Evolutionary conservation across 2,329 filamentous ascomycete species (phyloP).

Genomic region (Aureobasidium sp.): DNA sequence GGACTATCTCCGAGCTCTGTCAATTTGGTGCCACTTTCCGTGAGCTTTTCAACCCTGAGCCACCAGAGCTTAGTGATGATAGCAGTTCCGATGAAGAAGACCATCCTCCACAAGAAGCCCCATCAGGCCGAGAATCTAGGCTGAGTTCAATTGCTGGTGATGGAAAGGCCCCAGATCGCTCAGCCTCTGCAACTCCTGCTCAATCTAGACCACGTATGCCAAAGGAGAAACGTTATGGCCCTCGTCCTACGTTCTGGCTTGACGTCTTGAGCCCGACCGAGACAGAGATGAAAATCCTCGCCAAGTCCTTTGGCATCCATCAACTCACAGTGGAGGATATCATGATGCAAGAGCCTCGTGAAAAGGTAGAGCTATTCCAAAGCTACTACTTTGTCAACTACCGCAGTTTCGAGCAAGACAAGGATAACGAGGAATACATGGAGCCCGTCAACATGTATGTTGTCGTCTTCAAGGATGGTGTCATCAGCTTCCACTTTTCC

Average conservation of each 20-base stretch:
- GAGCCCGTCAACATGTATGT: slow-evolving; percentile 98
- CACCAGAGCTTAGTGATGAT: slow-evolving; percentile 65
- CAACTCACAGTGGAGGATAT: slow-evolving; percentile 94
- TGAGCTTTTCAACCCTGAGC: slow-evolving; percentile 87
- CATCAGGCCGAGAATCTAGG: slow-evolving; percentile 13
- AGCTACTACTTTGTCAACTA: slow-evolving; percentile 99
- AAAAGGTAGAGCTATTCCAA: slow-evolving; percentile 95
- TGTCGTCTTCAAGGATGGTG: slow-evolving; percentile 90
- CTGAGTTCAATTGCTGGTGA: background rate
- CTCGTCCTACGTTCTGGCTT: slow-evolving; percentile 93
- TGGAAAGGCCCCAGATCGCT: slow-evolving; percentile 29
- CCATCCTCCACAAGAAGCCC: slow-evolving; percentile 23
- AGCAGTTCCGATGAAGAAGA: slow-evolving; percentile 58
- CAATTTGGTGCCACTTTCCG: slow-evolving; percentile 78
- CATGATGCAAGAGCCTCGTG: slow-evolving; percentile 91
- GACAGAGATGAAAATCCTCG: slow-evolving; percentile 87
- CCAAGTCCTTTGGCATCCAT: slow-evolving; percentile 91
- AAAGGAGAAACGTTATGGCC: slow-evolving; percentile 50
- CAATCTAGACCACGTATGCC: slow-evolving; percentile 5
- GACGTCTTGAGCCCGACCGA: slow-evolving; percentile 89
- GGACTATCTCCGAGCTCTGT: slow-evolving; percentile 86
- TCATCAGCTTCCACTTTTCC: slow-evolving; percentile 96
- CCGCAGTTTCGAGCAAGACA: slow-evolving; percentile 92
- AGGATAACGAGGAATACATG: slow-evolving; percentile 79
- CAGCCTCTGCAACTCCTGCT: slow-evolving; percentile 25